phyloP scores from a whole-genome alignment of 257 asterid genomes.

The Solanum dulcamara region DNA sequence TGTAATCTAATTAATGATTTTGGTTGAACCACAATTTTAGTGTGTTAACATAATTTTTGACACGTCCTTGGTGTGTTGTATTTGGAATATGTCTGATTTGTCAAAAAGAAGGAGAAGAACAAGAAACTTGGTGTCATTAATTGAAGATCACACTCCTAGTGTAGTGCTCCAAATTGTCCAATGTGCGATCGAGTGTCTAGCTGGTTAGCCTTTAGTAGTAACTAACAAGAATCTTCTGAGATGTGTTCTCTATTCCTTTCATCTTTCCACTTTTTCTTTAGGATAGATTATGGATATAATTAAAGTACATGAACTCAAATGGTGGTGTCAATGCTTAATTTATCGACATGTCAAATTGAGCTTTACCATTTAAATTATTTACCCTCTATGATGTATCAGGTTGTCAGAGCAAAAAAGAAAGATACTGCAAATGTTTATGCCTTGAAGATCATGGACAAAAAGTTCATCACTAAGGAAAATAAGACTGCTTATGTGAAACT shows the following conservation, averaged over 20 bases:
- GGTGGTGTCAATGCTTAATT: not conserved
- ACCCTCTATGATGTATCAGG: conserved; percentile 37
- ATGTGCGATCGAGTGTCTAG: not conserved
- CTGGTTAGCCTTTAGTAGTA: not conserved
- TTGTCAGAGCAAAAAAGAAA: conserved; percentile 93
- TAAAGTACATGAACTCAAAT: not conserved
- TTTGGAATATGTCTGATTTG: not conserved
- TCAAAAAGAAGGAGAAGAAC: not conserved
- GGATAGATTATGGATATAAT: not conserved
- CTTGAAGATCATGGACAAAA: conserved; percentile 96
- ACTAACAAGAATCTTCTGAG: not conserved
- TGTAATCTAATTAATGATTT: not conserved
- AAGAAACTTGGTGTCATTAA: not conserved
- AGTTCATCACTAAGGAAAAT: conserved; percentile 94
- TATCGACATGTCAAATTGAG: not conserved
- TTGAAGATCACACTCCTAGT: not conserved
- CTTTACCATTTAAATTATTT: not conserved
- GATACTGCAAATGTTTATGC: conserved; percentile 82
- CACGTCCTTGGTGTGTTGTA: not conserved
- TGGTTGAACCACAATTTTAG: not conserved
- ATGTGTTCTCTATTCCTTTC: not conserved
- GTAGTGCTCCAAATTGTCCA: not conserved
- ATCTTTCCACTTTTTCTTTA: not conserved
- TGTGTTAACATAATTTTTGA: not conserved
- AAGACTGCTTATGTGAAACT: conserved; percentile 95